Base-by-base conservation (phyloP, 202 grass and related monocot genomes). In the Eragrostis tef region DNA sequence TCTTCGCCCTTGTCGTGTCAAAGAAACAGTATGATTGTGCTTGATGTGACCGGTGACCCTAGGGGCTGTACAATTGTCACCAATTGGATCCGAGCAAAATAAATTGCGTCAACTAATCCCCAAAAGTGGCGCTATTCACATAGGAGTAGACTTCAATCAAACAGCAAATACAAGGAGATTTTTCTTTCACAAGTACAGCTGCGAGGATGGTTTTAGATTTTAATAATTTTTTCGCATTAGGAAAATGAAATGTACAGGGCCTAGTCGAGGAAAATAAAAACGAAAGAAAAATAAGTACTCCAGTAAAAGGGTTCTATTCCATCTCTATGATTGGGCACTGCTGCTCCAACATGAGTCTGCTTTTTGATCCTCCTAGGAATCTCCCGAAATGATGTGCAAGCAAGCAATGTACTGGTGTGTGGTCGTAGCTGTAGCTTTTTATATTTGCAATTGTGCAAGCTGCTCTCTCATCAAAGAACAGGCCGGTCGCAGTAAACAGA, bases 321-420 rank as follows among this genome's bases (percentile, higher is more conserved):
- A 51, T 15, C 78, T 43, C 66, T 39, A 86, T 82, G 73, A 89
- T 86, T 89, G 73, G 67, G 12, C 60, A 82, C 79, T 69, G 87
- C 74, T 58, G 77, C 71, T 46, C 78, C 62, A 36, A 78, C 83
- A 82, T 59, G 29, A 29, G 20, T 6, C 51, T 58, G 31, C 15
- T 52, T 81, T 89, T 83, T 90, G 88, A 83, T 83, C 84, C 36
- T 90, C 84, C 83, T 86, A 90, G 88, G 88, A 90, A 90, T 90
- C 88, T 83, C 84, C 74, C 24, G 73, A 74, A 83, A 89, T 86
- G 87, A 86, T 89, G 78, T 81, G 50, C 76, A 74, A 85, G 47
- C 77, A 53, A 81, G 79, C 72, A 70, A 63, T 59, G 80, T 64
- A 75, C 70, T 25, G 31, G 17, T 43, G 22, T 31, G 44, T 31